These are phyloP conservation scores for Gynostemma pentaphyllum DNA, from an alignment of 306 rosid genomes.

Conservation along the genomic window DNA sequence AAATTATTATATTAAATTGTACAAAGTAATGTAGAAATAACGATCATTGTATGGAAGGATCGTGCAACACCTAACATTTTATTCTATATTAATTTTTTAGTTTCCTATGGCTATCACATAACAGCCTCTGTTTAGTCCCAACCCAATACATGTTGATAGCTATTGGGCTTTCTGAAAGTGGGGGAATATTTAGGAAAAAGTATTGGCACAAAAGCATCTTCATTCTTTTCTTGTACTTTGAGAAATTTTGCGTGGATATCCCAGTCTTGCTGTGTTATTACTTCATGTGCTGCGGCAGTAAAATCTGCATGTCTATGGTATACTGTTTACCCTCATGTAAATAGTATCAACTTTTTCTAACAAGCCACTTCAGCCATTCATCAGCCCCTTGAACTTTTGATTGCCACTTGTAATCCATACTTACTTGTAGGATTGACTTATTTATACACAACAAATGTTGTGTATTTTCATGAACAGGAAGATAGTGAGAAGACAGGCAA, in stretches of 20 bases:
- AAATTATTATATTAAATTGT: background rate
- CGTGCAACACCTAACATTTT: background rate
- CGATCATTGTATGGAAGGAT: background rate
- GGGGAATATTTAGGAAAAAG: background rate
- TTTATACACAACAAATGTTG: background rate
- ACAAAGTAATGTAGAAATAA: background rate
- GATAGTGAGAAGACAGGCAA: constrained; percentile 93
- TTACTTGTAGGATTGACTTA: constrained; percentile 3
- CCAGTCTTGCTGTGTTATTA: background rate
- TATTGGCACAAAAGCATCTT: background rate
- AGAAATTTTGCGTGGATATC: background rate
- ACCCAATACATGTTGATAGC: background rate
- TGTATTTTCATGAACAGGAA: constrained; percentile 47
- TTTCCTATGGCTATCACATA: background rate
- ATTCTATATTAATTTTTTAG: background rate
- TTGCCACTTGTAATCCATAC: background rate
- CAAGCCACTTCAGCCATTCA: background rate
- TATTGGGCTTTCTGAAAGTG: background rate
- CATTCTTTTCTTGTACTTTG: background rate
- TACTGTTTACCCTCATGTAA: background rate
- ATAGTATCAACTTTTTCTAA: background rate
- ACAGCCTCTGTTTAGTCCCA: background rate
- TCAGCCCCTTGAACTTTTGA: background rate
- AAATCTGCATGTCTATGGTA: background rate
- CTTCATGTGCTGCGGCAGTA: background rate